A percentile compares a stretch with the other conserved stretches of the same genome.
Evolutionary conservation across 305 asterid genomes (phyloP).

Genomic region (Fraxinus sp.): DNA sequence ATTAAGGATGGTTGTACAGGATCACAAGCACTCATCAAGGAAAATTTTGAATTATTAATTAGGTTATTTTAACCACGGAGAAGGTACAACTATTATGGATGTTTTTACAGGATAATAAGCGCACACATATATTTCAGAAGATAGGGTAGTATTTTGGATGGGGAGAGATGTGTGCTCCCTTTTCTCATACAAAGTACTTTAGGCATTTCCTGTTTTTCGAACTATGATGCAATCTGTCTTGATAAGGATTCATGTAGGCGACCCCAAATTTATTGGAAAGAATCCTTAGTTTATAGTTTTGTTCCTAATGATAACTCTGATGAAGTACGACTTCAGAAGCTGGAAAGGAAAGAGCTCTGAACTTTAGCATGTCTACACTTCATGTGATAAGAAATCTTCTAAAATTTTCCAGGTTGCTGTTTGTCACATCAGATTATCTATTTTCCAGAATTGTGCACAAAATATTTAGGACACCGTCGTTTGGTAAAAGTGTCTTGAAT

Average conservation of each 20-base stretch:
- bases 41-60: neutral
- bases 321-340: neutral
- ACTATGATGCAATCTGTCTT: neutral
- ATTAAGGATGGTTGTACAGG: neutral
- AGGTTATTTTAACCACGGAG: neutral
- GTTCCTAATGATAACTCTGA: neutral
- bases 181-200: neutral
- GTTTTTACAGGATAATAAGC: neutral
- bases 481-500: neutral
- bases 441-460: neutral
- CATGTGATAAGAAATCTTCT: neutral
- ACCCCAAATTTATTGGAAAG: conserved; percentile 5
- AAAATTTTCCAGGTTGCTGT: neutral
- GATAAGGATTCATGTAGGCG: neutral
- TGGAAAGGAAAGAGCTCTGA: neutral
- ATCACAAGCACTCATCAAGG: neutral
- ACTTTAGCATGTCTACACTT: neutral
- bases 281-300: neutral
- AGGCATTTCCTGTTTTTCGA: neutral
- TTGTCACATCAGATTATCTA: neutral
- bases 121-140: neutral
- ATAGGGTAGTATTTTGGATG: neutral
- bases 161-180: neutral
- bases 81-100: neutral
- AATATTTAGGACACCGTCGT: neutral